These are phyloP conservation scores for Melastoma candidum DNA, from an alignment of 441 rosid genomes.

Conservation along the genomic window DNA sequence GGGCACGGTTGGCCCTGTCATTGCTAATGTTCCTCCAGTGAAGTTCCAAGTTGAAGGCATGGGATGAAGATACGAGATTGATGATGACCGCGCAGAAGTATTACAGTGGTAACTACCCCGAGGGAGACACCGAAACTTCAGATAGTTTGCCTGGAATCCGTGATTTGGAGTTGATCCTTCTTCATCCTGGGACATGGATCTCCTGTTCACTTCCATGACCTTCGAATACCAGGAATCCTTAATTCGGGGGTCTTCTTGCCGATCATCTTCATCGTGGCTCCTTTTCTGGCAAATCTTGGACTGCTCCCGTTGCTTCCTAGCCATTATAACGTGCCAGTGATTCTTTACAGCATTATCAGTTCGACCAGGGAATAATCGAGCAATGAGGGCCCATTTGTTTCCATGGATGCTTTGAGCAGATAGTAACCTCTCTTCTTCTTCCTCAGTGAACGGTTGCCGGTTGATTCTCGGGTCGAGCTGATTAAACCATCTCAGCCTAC, in stretches of 20 bases:
- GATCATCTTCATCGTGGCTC: slow-evolving; percentile 20
- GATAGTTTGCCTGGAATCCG: too few relatives aligned
- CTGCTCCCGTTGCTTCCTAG: slow-evolving; percentile 45
- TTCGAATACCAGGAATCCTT: slow-evolving; percentile 3
- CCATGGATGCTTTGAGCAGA: slow-evolving; percentile 52
- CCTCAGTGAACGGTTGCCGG: slow-evolving; percentile 46
- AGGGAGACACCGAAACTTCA: too few relatives aligned
- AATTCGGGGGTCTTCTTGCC: slow-evolving; percentile 8
- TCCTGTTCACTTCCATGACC: too few relatives aligned
- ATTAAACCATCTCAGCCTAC: slow-evolving; percentile 67
- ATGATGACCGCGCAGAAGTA: too few relatives aligned
- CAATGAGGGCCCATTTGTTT: slow-evolving; percentile 56
- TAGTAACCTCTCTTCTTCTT: slow-evolving; percentile 50
- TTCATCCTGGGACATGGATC: too few relatives aligned
- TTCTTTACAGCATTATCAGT: slow-evolving; percentile 59
- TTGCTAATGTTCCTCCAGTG: too few relatives aligned
- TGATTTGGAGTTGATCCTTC: too few relatives aligned
- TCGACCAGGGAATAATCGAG: slow-evolving; percentile 51
- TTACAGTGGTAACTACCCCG: too few relatives aligned
- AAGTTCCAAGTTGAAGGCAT: too few relatives aligned
- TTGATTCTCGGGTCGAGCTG: slow-evolving; percentile 58
- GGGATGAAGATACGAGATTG: too few relatives aligned
- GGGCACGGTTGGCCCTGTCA: too few relatives aligned
- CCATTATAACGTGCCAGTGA: slow-evolving; percentile 63
- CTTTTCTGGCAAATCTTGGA: slow-evolving; percentile 29